Conservation (phyloP, 495 filamentous ascomycete genomes). For the Neurospora pannonica region DNA sequence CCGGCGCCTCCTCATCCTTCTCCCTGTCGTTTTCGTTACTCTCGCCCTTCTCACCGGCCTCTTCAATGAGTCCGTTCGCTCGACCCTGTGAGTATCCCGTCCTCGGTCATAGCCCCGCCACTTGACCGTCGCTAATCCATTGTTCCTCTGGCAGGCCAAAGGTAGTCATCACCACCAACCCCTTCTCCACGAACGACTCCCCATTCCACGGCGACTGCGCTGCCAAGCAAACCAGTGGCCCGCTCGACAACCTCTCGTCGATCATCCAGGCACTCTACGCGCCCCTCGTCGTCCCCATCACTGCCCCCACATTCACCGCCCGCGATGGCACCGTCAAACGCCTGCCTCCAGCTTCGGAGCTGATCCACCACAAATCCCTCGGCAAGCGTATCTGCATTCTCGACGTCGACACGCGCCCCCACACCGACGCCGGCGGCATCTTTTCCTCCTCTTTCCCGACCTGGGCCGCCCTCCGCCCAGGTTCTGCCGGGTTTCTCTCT, state of each 20-base stretch:
- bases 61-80: slow-evolving; percentile 13
- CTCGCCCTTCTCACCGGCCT: slow-evolving; percentile 8
- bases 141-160: slow-evolving; percentile 9
- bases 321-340: slow-evolving; percentile 15
- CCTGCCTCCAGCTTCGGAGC: slow-evolving; percentile 11
- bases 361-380: slow-evolving; percentile 17
- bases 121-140: neutral
- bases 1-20: slow-evolving; percentile 14
- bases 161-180: slow-evolving; percentile 5
- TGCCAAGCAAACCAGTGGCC: neutral
- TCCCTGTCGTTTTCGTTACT: slow-evolving; percentile 7
- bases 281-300: slow-evolving; percentile 18
- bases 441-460: slow-evolving; percentile 14
- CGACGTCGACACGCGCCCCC: slow-evolving; percentile 30
- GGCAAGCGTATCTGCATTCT: slow-evolving; percentile 29
- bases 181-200: neutral
- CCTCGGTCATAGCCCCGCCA: neutral
- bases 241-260: slow-evolving; percentile 9
- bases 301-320: slow-evolving; percentile 13
- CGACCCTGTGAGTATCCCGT: slow-evolving; percentile 8
- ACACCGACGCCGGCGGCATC: slow-evolving; percentile 19
- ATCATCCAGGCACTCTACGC: slow-evolving; percentile 18
- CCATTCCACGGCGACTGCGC: slow-evolving; percentile 1
- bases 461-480: slow-evolving; percentile 10
- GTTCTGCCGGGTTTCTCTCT: slow-evolving; percentile 28